phyloP scores from a whole-genome alignment of 345 rosid species.

The Populus pruinosa region DNA sequence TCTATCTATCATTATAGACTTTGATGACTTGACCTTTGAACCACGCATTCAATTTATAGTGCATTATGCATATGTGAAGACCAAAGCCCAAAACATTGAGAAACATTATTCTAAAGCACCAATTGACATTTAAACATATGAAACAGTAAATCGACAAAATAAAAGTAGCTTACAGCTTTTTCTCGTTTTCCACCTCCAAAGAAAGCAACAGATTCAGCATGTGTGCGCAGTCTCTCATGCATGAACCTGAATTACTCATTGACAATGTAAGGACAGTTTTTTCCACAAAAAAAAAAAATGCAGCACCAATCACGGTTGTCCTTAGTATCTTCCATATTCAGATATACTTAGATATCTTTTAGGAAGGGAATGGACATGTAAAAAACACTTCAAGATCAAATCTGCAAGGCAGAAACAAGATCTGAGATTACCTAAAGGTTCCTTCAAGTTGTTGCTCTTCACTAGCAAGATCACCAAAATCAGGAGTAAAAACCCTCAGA shows the following conservation, averaged over 20 bases:
- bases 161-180: conserved; percentile 72
- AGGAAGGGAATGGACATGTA: background rate
- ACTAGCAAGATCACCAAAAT: conserved; percentile 86
- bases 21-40: background rate
- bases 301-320: background rate
- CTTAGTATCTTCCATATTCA: background rate
- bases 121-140: background rate
- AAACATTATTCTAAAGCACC: background rate
- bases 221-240: conserved; percentile 96
- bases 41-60: background rate
- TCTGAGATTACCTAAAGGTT: conserved; percentile 65
- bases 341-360: background rate
- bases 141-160: background rate
- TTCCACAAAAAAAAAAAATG: conserved; percentile 3
- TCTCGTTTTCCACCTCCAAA: conserved; percentile 99
- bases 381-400: conserved; percentile 6
- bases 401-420: conserved; percentile 4
- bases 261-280: conserved; percentile 14
- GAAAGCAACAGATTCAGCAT: conserved; percentile 99
- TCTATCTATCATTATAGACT: background rate
- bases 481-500: conserved; percentile 84
- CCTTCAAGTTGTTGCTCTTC: conserved; percentile 91
- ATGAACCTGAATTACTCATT: conserved; percentile 62
- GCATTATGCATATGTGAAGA: background rate
- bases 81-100: background rate